phyloP scores from a whole-genome alignment of 2,329 filamentous ascomycete species.

The Pseudocercospora fijiensis region DNA sequence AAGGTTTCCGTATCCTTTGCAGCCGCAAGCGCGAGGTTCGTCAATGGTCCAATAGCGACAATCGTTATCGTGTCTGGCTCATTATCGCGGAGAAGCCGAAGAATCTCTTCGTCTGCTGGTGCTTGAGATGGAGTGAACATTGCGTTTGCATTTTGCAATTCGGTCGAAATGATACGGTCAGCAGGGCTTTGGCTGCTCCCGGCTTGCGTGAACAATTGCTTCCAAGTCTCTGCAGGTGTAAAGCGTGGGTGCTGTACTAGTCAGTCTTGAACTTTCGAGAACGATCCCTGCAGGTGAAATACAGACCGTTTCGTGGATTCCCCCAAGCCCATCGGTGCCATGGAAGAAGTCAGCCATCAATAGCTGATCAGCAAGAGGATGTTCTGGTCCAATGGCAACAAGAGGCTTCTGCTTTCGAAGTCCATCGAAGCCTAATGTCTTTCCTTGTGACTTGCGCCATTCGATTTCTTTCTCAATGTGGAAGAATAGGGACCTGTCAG shows the following conservation, averaged over 20 bases:
- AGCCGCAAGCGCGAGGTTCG: conserved; percentile 88
- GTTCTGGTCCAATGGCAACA: conserved; percentile 81
- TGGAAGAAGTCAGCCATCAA: conserved; percentile 73
- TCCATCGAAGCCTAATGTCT: conserved; percentile 67
- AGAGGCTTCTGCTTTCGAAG: conserved; percentile 67
- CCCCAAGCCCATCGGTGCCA: conserved; percentile 51
- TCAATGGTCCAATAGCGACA: conserved; percentile 83
- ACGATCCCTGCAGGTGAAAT: not conserved
- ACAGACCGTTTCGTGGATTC: conserved; percentile 48
- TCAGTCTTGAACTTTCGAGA: conserved; percentile 4
- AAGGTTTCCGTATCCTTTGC: conserved; percentile 87
- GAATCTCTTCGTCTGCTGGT: conserved; percentile 79
- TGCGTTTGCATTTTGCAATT: conserved; percentile 44
- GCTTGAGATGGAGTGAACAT: conserved; percentile 72
- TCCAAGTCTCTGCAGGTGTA: conserved; percentile 50
- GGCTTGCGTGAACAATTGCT: conserved; percentile 44
- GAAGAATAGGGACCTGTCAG: conserved; percentile 69
- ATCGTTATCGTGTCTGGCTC: conserved; percentile 87
- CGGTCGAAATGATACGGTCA: conserved; percentile 39
- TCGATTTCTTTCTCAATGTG: conserved; percentile 83
- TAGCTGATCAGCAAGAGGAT: conserved; percentile 78
- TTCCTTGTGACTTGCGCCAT: conserved; percentile 73
- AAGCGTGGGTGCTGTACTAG: conserved; percentile 48
- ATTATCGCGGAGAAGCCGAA: conserved; percentile 79
- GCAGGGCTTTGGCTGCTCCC: conserved; percentile 31